Percentiles rank a stretch among this genome's conserved stretches.
Evolutionary conservation across 1,139 yeast genomes (phyloP).

Genomic region (Hyphopichia burtonii): DNA sequence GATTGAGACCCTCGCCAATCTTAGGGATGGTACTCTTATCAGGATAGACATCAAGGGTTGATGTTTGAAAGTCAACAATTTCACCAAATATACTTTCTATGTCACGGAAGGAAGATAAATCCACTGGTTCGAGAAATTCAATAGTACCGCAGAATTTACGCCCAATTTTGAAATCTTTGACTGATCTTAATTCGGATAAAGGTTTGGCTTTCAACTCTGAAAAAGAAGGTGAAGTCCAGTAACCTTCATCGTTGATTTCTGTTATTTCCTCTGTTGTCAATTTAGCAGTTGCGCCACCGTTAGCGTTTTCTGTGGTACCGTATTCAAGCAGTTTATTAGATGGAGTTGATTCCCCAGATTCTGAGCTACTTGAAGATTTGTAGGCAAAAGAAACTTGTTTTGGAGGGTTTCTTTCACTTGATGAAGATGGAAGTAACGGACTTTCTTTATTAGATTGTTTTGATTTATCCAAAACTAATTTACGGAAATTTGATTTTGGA

Average conservation of each 20-base stretch:
- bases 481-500: slow-evolving; percentile 58
- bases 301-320: background rate
- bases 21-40: slow-evolving; percentile 61
- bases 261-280: slow-evolving; percentile 23
- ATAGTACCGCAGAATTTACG: slow-evolving; percentile 76
- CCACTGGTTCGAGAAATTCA: slow-evolving; percentile 79
- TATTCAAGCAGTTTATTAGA: slow-evolving; percentile 1
- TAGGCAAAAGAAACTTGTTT: slow-evolving; percentile 36
- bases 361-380: slow-evolving; percentile 4
- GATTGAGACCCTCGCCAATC: slow-evolving; percentile 79
- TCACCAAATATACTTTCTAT: slow-evolving; percentile 65
- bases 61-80: slow-evolving; percentile 58
- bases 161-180: slow-evolving; percentile 74
- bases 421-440: slow-evolving; percentile 10
- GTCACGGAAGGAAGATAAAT: slow-evolving; percentile 63
- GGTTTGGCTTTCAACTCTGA: slow-evolving; percentile 60
- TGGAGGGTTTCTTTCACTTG: slow-evolving; percentile 12
- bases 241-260: slow-evolving; percentile 60
- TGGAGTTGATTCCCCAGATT: slow-evolving; percentile 5
- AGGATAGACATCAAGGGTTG: slow-evolving; percentile 73
- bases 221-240: slow-evolving; percentile 82
- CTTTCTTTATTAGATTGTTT: slow-evolving; percentile 12
- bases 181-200: slow-evolving; percentile 60
- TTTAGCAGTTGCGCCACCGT: background rate
- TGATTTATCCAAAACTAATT: slow-evolving; percentile 54